A percentile compares a stretch with the other conserved stretches of the same genome.
Evolutionary conservation across 2,329 filamentous ascomycete species (phyloP).

Genomic region (Hymenotorrendiella dingleyae): DNA sequence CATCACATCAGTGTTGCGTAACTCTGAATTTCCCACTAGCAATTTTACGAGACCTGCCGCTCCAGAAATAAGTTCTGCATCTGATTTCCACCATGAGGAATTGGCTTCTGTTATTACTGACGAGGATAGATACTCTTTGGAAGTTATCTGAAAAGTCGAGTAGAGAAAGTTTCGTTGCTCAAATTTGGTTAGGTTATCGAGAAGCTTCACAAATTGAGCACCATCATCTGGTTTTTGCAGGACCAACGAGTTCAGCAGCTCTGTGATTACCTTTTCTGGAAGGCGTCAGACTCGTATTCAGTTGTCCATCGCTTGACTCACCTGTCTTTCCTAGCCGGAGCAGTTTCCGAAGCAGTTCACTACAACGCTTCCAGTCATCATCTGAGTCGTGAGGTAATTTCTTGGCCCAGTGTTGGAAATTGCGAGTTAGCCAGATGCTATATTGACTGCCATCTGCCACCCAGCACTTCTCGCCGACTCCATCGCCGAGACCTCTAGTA

Average conservation of each 20-base stretch:
- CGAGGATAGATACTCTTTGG: slow-evolving; percentile 22
- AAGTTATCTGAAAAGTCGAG: slow-evolving; percentile 23
- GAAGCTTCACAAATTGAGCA: slow-evolving; percentile 20
- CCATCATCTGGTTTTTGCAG: slow-evolving; percentile 17
- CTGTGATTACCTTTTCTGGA: slow-evolving; percentile 24
- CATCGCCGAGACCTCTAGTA: slow-evolving; percentile 28
- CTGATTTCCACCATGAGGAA: slow-evolving; percentile 28
- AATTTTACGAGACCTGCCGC: slow-evolving; percentile 50
- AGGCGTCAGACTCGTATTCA: slow-evolving; percentile 7
- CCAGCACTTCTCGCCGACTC: slow-evolving; percentile 25
- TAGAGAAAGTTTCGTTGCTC: slow-evolving; percentile 29
- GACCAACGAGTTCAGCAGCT: slow-evolving; percentile 20
- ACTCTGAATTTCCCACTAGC: slow-evolving; percentile 42
- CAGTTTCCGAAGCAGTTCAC: slow-evolving; percentile 26
- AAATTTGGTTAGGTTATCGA: slow-evolving; percentile 21
- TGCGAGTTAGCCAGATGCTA: slow-evolving; percentile 28
- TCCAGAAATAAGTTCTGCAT: slow-evolving; percentile 43
- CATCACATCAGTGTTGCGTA: slow-evolving; percentile 48
- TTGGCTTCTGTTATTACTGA: slow-evolving; percentile 22
- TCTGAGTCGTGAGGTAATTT: slow-evolving; percentile 14
- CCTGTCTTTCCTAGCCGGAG: slow-evolving; percentile 29
- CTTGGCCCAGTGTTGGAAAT: slow-evolving; percentile 25
- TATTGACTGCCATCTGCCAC: slow-evolving; percentile 27
- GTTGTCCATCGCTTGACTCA: slow-evolving; percentile 7
- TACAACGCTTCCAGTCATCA: slow-evolving; percentile 22